Conservation (phyloP, 106 monocot species). For the Amphibolis antarctica region DNA sequence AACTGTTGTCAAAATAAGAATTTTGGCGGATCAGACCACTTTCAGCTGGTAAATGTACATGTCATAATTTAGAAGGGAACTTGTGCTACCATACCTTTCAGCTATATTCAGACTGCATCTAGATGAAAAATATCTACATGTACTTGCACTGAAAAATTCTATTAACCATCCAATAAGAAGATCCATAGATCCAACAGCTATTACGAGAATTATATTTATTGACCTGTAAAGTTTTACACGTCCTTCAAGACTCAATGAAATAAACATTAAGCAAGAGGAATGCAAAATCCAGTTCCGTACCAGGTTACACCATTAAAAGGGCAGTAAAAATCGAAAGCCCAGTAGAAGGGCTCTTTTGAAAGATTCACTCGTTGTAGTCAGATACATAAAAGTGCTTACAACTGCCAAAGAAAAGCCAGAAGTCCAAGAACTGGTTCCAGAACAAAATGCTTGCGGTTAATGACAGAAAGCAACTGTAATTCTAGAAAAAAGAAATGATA, state of each 20-base stretch:
- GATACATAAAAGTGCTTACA: slow-evolving; percentile 77
- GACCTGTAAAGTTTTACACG: slow-evolving; percentile 31
- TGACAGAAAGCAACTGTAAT: background rate
- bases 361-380: slow-evolving; percentile 64
- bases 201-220: slow-evolving; percentile 55
- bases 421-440: slow-evolving; percentile 72
- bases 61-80: background rate
- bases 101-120: slow-evolving; percentile 25
- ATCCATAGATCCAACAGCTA: slow-evolving; percentile 64
- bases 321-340: slow-evolving; percentile 68
- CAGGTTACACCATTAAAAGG: slow-evolving; percentile 66
- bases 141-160: slow-evolving; percentile 45
- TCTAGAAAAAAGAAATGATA: too few species aligned
- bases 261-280: background rate
- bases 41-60: background rate
- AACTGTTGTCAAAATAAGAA: too few species aligned
- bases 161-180: slow-evolving; percentile 80
- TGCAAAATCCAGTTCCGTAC: slow-evolving; percentile 13
- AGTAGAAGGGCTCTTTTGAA: slow-evolving; percentile 79
- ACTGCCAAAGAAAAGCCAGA: slow-evolving; percentile 99
- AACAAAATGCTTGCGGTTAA: background rate
- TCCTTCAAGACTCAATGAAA: background rate
- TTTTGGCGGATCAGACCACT: background rate
- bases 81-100: slow-evolving; percentile 21
- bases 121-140: slow-evolving; percentile 14